Evolutionary conservation across 768 basidiomycete species (phyloP).

Genomic region (Candolleomyces aberdarensis): DNA sequence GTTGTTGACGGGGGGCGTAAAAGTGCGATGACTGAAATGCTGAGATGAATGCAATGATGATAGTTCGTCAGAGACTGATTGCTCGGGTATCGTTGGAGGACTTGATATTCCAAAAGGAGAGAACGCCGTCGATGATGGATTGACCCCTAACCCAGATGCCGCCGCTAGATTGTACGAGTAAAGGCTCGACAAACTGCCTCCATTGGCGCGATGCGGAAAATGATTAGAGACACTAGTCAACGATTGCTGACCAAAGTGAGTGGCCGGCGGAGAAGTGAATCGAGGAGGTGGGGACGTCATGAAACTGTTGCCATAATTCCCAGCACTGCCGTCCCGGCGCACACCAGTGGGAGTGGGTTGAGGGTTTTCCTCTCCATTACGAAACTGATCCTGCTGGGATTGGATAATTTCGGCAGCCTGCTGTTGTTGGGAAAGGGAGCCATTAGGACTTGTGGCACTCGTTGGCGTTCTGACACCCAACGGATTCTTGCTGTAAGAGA

Average conservation of each 20-base stretch:
- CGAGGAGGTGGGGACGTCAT: slow-evolving; percentile 45
- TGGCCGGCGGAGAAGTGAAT: slow-evolving; percentile 32
- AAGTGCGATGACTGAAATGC: slow-evolving; percentile 30
- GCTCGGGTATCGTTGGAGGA: slow-evolving; percentile 36
- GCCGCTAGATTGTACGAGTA: slow-evolving; percentile 25
- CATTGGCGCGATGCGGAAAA: slow-evolving; percentile 33
- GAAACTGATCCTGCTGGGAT: slow-evolving; percentile 20
- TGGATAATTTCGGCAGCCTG: slow-evolving; percentile 30
- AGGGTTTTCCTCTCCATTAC: slow-evolving; percentile 8
- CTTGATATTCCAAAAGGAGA: slow-evolving; percentile 36
- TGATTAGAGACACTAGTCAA: slow-evolving; percentile 30
- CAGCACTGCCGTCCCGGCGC: slow-evolving; percentile 14
- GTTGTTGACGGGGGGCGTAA: slow-evolving; percentile 28
- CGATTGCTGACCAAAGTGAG: slow-evolving; percentile 22
- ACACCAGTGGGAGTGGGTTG: slow-evolving; percentile 17
- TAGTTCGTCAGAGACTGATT: slow-evolving; percentile 28
- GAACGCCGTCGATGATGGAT: slow-evolving; percentile 26
- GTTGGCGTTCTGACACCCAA: slow-evolving; percentile 88
- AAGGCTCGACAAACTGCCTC: slow-evolving; percentile 16
- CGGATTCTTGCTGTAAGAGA: slow-evolving; percentile 98
- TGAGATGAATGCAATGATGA: slow-evolving; percentile 28
- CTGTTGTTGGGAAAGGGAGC: slow-evolving; percentile 41
- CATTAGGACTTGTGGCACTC: slow-evolving; percentile 40
- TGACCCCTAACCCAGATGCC: slow-evolving; percentile 16
- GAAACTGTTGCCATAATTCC: slow-evolving; percentile 26